These are phyloP conservation scores for Gypsophila paniculata DNA, from an alignment of 179 eudicot genomes.

Conservation along the genomic window DNA sequence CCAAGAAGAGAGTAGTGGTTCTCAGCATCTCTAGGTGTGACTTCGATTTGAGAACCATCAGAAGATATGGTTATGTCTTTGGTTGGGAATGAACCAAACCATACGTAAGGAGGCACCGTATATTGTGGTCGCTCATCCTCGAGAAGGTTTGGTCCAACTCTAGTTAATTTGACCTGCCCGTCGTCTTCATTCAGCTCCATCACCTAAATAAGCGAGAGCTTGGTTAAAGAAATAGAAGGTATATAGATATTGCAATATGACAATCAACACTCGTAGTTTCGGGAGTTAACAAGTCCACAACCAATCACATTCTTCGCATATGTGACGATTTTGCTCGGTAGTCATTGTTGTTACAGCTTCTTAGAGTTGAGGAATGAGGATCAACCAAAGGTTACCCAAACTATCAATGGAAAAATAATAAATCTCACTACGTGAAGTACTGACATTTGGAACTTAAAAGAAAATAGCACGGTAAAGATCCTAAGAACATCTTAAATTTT, in stretches of 20 bases:
- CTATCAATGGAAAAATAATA: too few species aligned
- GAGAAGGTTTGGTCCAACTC: slow-evolving; percentile 59
- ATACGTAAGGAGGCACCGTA: slow-evolving; percentile 64
- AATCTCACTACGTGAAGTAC: too few species aligned
- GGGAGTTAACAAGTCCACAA: too few species aligned
- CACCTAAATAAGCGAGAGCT: slow-evolving; percentile 35
- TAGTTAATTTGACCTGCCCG: slow-evolving; percentile 56
- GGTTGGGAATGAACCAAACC: slow-evolving; percentile 85
- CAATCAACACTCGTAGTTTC: too few species aligned
- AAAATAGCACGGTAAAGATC: not conserved
- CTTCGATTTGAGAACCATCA: slow-evolving; percentile 31
- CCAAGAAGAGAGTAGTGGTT: slow-evolving; percentile 61
- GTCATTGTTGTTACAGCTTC: too few species aligned
- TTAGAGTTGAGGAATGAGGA: too few species aligned
- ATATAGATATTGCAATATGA: too few species aligned
- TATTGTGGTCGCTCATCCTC: slow-evolving; percentile 57
- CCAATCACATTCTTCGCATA: too few species aligned
- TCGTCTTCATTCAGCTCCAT: slow-evolving; percentile 60
- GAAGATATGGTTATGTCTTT: slow-evolving; percentile 42
- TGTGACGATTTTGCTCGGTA: too few species aligned
- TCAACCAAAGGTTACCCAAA: too few species aligned
- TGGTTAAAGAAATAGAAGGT: not conserved
- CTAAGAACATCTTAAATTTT: slow-evolving; percentile 11
- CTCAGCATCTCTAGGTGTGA: slow-evolving; percentile 50
- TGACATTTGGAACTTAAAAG: not conserved